A percentile compares a stretch with the other conserved stretches of the same genome.
phyloP scores from a whole-genome alignment of 2,329 filamentous ascomycete species.

The Venturia pyrina region DNA sequence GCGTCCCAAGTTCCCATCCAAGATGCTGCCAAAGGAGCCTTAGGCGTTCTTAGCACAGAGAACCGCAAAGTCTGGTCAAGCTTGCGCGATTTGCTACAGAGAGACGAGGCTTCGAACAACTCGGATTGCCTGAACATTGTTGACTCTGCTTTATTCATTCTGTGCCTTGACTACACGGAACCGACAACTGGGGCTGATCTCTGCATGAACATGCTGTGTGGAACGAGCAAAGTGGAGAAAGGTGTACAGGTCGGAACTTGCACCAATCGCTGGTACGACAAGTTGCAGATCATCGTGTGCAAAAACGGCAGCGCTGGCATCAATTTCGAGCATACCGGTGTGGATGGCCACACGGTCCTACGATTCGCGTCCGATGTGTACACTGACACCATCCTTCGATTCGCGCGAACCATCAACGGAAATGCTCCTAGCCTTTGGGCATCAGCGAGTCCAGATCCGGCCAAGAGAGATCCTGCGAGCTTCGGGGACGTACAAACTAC shows the following conservation, averaged over 20 bases:
- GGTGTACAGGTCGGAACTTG: slow-evolving; percentile 96
- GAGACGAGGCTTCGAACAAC: slow-evolving; percentile 84
- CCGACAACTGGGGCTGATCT: slow-evolving; percentile 69
- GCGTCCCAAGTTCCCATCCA: slow-evolving; percentile 82
- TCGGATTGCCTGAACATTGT: slow-evolving; percentile 93
- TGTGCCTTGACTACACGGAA: slow-evolving; percentile 89
- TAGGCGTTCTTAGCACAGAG: slow-evolving; percentile 91
- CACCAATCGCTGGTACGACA: slow-evolving; percentile 98
- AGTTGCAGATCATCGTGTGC: slow-evolving; percentile 97
- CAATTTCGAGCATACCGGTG: slow-evolving; percentile 98
- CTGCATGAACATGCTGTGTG: slow-evolving; percentile 98
- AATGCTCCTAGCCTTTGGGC: slow-evolving; percentile 87
- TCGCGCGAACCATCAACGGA: slow-evolving; percentile 90
- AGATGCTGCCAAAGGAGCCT: slow-evolving; percentile 86
- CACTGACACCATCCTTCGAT: slow-evolving; percentile 93
- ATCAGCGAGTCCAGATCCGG: slow-evolving; percentile 79
- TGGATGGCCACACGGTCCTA: slow-evolving; percentile 93
- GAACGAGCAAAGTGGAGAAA: slow-evolving; percentile 80
- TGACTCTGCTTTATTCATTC: slow-evolving; percentile 82
- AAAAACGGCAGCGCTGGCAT: slow-evolving; percentile 97
- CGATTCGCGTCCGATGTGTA: slow-evolving; percentile 95
- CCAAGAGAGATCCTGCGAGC: slow-evolving; percentile 80
- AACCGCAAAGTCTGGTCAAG: slow-evolving; percentile 96
- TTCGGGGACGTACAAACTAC: slow-evolving; percentile 91
- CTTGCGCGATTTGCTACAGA: slow-evolving; percentile 74